phyloP scores from a whole-genome alignment of 2,329 filamentous ascomycete species.

The Clonostachys rosea region DNA sequence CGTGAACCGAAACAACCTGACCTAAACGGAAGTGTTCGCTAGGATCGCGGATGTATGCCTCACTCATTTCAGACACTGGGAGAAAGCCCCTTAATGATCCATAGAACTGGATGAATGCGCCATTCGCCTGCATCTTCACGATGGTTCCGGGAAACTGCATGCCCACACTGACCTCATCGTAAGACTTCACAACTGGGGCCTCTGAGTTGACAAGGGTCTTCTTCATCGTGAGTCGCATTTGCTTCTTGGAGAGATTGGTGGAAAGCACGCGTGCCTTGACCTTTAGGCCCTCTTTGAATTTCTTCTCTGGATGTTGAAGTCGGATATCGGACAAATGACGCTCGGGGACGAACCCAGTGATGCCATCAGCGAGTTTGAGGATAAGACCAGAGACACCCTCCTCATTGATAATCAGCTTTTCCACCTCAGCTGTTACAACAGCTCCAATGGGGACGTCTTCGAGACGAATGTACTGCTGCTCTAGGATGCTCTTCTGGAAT shows the following conservation, averaged over 20 bases:
- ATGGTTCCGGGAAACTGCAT: constrained; percentile 83
- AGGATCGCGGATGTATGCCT: constrained; percentile 88
- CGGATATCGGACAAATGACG: constrained; percentile 84
- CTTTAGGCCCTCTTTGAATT: constrained; percentile 81
- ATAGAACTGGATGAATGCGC: constrained; percentile 91
- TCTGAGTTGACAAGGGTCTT: constrained; percentile 93
- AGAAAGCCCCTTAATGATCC: constrained; percentile 79
- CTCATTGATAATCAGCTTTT: constrained; percentile 76
- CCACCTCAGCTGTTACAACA: constrained; percentile 75
- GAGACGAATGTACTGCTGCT: constrained; percentile 85
- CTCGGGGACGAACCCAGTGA: constrained; percentile 83
- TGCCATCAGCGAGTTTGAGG: constrained; percentile 78
- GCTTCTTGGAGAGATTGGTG: constrained; percentile 67
- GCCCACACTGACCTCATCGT: constrained; percentile 68
- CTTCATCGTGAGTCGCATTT: constrained; percentile 85
- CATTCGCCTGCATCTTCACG: constrained; percentile 70
- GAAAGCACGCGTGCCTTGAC: constrained; percentile 86
- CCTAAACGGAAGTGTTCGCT: constrained; percentile 84
- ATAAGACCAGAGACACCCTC: constrained; percentile 78
- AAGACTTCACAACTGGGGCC: constrained; percentile 70
- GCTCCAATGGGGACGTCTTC: constrained; percentile 84
- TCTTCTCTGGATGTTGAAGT: constrained; percentile 91
- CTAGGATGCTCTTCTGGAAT: constrained; percentile 74
- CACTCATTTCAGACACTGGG: constrained; percentile 95
- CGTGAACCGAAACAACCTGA: constrained; percentile 86